phyloP scores from a whole-genome alignment of 2,329 filamentous ascomycete genomes.

The Sclerotinia trifoliorum region DNA sequence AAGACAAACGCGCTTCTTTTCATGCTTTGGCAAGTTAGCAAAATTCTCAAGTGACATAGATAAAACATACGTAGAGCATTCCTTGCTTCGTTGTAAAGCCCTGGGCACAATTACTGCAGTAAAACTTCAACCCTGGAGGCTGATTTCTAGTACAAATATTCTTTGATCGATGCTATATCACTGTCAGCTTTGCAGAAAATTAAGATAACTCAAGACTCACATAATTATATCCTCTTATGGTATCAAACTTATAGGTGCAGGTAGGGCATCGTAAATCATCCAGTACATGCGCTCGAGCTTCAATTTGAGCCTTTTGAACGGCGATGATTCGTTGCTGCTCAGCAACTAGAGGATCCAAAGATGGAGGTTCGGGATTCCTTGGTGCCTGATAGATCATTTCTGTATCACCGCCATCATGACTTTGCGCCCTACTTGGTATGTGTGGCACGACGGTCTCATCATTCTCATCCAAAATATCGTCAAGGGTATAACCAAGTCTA shows the following conservation, averaged over 20 bases:
- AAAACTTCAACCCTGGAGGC: constrained; percentile 13
- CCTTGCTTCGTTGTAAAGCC: constrained; percentile 30
- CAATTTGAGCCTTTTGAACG: constrained; percentile 10
- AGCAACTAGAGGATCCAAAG: constrained; percentile 20
- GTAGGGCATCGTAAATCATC: constrained; percentile 14
- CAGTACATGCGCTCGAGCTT: neutral
- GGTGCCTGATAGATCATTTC: constrained; percentile 21
- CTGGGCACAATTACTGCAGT: constrained; percentile 23
- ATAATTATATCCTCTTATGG: constrained; percentile 19
- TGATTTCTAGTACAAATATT: constrained; percentile 24
- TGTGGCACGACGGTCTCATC: constrained; percentile 32
- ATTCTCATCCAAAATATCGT: constrained; percentile 35
- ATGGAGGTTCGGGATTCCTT: neutral
- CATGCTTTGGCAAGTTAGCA: constrained; percentile 15
- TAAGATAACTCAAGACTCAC: constrained; percentile 8
- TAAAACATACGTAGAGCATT: constrained; percentile 30
- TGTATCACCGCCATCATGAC: constrained; percentile 12
- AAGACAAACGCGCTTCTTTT: constrained; percentile 23
- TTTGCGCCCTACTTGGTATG: constrained; percentile 8
- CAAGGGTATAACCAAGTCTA: constrained; percentile 35
- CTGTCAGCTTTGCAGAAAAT: neutral
- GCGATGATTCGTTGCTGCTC: constrained; percentile 23
- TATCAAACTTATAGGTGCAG: constrained; percentile 15
- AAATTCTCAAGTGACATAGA: neutral
- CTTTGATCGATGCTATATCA: constrained; percentile 24